phyloP scores from a whole-genome alignment of 2,329 filamentous ascomycete species.

The Lanzia echinophila region DNA sequence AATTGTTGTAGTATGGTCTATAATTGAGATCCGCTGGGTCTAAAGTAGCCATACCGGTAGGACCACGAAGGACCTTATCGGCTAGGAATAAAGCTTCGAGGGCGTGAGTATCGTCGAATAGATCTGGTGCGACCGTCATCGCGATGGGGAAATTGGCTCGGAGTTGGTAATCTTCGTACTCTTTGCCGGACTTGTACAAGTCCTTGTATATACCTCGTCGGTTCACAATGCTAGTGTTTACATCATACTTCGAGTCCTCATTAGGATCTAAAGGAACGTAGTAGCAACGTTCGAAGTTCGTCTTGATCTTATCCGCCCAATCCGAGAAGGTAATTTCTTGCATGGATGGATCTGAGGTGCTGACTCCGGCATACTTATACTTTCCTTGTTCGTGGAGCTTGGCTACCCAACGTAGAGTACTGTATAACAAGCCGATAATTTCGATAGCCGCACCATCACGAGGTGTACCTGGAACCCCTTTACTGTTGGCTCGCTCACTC shows the following conservation, averaged over 20 bases:
- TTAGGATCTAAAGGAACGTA: slow-evolving; percentile 66
- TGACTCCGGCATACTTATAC: slow-evolving; percentile 69
- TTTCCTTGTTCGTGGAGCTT: slow-evolving; percentile 59
- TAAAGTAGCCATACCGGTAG: slow-evolving; percentile 90
- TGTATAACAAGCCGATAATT: slow-evolving; percentile 90
- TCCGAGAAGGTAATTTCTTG: slow-evolving; percentile 60
- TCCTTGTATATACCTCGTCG: slow-evolving; percentile 98
- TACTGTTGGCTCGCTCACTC: slow-evolving; percentile 80
- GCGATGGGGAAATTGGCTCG: slow-evolving; percentile 91
- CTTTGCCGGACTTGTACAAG: slow-evolving; percentile 85
- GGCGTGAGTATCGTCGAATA: slow-evolving; percentile 76
- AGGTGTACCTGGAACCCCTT: slow-evolving; percentile 92
- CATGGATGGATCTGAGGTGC: slow-evolving; percentile 44
- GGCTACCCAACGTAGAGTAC: slow-evolving; percentile 74
- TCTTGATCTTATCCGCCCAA: slow-evolving; percentile 75
- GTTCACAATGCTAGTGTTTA: slow-evolving; percentile 75
- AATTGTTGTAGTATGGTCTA: slow-evolving; percentile 89
- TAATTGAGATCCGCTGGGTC: slow-evolving; percentile 92
- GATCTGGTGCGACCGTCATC: slow-evolving; percentile 85
- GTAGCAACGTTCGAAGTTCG: slow-evolving; percentile 88
- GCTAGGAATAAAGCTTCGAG: slow-evolving; percentile 72
- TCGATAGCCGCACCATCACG: slow-evolving; percentile 93
- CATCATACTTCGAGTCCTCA: slow-evolving; percentile 71
- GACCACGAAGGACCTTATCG: slow-evolving; percentile 74
- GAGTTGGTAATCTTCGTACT: slow-evolving; percentile 96